Evolutionary conservation across 306 rosid species (phyloP), one percentile per base, ranked within the genome.

Genomic region (Comarum palustre): DNA sequence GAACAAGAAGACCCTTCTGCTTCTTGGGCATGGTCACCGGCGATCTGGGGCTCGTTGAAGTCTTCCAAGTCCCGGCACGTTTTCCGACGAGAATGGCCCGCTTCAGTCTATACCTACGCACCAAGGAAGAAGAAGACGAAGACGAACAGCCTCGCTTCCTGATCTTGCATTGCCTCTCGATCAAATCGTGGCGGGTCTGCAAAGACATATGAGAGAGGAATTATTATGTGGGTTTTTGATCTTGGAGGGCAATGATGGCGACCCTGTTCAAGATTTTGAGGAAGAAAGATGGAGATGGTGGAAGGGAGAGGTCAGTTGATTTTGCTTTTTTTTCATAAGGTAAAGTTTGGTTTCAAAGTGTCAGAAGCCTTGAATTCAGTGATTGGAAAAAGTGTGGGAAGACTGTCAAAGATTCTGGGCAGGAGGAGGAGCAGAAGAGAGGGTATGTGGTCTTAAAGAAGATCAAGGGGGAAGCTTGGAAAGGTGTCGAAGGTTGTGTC

Each of bases 1-100:
- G 62, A 45, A n/a, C n/a, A n/a, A n/a, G 34, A 14, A n/a, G 51
- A 69, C 61, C 29, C 31, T 36, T 69, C 12, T 69, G 59, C 66
- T 27, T 68, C 80, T 74, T 46, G 0, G 55, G 29, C 68, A 72
- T 29, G 31, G 63, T 42, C 2, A 31, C 41, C 11, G 75, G 68
- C 48, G 75, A 58, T 62, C 67, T 34, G 67, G 67, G 43, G 45
- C 45, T 62, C 5, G 67, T 32, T 19, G 67, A 59, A 12, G 87
- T 86, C 51, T 86, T 86, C 98, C 96, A 92, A 78, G 82, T 69
- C 13, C 96, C 91, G 58, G 87, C 92, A 60, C 80, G 74, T 57
- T 84, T 86, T 8, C 84, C 83, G 45, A 81, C 82, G 76, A 86
- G 79, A 82, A 88, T 82, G 39, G 84, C 80, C 52, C 88, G 73